These are phyloP conservation scores for Plantago major DNA, from an alignment of 257 asterid genomes.

Conservation along the genomic window DNA sequence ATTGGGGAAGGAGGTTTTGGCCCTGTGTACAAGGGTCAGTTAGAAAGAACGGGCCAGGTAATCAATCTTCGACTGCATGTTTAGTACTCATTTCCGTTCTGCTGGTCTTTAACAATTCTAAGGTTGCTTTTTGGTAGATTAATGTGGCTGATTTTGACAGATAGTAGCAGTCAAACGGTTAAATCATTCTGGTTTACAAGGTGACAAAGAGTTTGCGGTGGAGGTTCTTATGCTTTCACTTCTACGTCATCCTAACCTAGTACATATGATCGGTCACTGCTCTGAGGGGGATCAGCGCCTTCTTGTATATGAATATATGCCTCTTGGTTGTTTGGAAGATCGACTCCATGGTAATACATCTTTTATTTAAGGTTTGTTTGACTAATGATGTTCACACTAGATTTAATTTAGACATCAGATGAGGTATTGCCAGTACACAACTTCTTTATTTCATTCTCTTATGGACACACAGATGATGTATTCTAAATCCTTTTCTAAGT, in stretches of 20 bases:
- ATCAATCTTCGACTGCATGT: background rate
- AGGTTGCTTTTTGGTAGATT: background rate
- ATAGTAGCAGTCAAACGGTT: conserved; percentile 38
- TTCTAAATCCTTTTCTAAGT: background rate
- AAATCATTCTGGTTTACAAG: conserved; percentile 47
- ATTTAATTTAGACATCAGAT: background rate
- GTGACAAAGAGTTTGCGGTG: conserved; percentile 43
- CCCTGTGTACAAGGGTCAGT: conserved; percentile 34
- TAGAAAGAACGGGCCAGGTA: conserved; percentile 35
- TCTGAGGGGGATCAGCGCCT: conserved; percentile 47
- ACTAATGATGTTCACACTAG: background rate
- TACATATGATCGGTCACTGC: conserved; percentile 43
- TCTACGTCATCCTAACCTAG: conserved; percentile 45
- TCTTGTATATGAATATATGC: conserved; percentile 47
- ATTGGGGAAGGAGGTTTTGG: conserved; percentile 58
- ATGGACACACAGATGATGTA: background rate
- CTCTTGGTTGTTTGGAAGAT: conserved; percentile 40
- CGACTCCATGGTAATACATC: conserved; percentile 39
- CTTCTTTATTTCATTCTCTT: background rate
- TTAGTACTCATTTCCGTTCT: background rate
- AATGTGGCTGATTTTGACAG: conserved; percentile 24
- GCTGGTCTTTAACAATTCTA: background rate
- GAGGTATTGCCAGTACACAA: background rate
- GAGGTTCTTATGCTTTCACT: conserved; percentile 50
- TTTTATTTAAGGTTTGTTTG: no score